Base-by-base conservation (phyloP, 139 green algal genomes). In the Trebouxia sp. region DNA sequence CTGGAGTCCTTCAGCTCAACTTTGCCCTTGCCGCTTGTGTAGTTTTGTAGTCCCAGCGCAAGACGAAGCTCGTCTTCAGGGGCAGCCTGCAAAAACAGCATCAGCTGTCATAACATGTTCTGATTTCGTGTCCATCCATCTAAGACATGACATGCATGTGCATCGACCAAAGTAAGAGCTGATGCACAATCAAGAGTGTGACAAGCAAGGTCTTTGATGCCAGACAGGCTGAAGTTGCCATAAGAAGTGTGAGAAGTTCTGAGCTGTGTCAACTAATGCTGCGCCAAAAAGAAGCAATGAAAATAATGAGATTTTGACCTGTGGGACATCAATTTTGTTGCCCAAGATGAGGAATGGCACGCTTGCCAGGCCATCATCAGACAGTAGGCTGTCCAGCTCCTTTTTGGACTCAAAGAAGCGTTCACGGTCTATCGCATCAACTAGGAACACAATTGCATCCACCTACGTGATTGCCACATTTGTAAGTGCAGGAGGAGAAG, bases 311-410 rank as follows among this genome's bases (percentile, higher is more conserved):
- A 87, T 38, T 91, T 12, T 28, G 12, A 83, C 95, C 20, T 89
- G 87, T 12, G 97, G 94, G 75, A 98, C 92, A 85, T 99, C 97
- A 76, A 99, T 99, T 87, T 99, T 99, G 94, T 99, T 99, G 69
- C 97, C 97, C 75, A 99, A 88, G 2, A 99, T 82, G 30, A 99
- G 86, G 87, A 99, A 98, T 9, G 97, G 97, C 45, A 99, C 96
- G n/a, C 88, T 87, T 24, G 83, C 74, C 0, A 99, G 88, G 15
- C 88, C 91, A 82, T 99, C 97, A 80, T 99, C 97, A 24, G 87
- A 91, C 22, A 99, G 88, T 76, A 99, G 90, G 3, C 86, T 89
- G 72, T 97, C 94, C 20, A 99, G 90, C 90, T 99, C 97, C 51
- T 94, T 95, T 87, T 94, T 95, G 35, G 87, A 90, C 83, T 98